Evolutionary conservation across 2,329 filamentous ascomycete species (phyloP).

Genomic region (Calonectria hawksworthii): DNA sequence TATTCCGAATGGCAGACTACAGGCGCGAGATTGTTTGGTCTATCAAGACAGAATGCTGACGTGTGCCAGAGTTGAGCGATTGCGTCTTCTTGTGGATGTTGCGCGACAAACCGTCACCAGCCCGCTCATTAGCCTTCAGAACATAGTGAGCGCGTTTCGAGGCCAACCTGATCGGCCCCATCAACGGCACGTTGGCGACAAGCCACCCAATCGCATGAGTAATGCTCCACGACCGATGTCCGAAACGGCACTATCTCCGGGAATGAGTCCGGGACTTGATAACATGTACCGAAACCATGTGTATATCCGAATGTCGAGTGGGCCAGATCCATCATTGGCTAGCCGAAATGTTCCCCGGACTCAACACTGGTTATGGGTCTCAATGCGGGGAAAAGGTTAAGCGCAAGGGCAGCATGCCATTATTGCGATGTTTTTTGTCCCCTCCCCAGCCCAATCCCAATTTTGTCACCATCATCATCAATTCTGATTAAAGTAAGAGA

Average conservation of each 20-base stretch:
- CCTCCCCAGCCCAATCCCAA: background rate
- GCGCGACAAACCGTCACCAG: background rate
- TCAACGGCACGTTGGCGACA: background rate
- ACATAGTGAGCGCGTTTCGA: background rate
- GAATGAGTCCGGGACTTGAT: background rate
- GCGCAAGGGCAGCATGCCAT: background rate
- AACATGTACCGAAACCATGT: background rate
- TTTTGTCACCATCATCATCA: background rate
- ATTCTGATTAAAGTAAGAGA: background rate
- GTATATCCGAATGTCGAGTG: background rate
- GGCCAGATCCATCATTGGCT: background rate
- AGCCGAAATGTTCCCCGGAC: background rate
- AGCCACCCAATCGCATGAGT: background rate
- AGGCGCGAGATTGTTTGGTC: no score
- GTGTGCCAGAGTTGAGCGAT: background rate
- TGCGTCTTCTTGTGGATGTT: background rate
- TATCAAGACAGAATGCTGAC: background rate
- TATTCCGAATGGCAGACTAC: background rate
- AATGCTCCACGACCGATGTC: background rate
- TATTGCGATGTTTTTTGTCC: background rate
- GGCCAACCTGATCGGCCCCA: no score
- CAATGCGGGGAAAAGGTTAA: constrained; percentile 7
- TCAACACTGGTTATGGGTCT: background rate
- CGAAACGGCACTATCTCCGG: background rate
- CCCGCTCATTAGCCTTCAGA: no score